phyloP scores from a whole-genome alignment of 345 rosid species.

The Populus nigra region DNA sequence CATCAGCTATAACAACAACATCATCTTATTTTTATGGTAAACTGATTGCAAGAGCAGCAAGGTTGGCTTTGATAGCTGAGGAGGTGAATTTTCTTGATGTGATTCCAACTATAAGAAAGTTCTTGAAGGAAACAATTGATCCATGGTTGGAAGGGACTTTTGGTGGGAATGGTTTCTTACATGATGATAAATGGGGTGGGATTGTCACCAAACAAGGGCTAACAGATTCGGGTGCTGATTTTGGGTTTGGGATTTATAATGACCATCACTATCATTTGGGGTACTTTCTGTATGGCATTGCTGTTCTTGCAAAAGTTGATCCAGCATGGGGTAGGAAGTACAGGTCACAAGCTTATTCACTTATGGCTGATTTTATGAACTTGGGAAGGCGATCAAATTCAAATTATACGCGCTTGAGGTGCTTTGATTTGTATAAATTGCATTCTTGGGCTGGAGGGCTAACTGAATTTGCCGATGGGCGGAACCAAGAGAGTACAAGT shows the following conservation, averaged over 20 bases:
- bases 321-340: constrained; percentile 83
- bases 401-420: constrained; percentile 66
- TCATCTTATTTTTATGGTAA: constrained; percentile 85
- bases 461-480: constrained; percentile 78
- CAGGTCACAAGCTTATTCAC: constrained; percentile 70
- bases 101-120: constrained; percentile 57
- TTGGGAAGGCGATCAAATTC: constrained; percentile 52
- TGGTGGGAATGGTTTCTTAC: constrained; percentile 65
- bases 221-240: constrained; percentile 66
- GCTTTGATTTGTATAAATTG: constrained; percentile 82
- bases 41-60: constrained; percentile 79
- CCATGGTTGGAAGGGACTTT: constrained; percentile 90
- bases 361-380: constrained; percentile 82
- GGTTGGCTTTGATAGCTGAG: constrained; percentile 85
- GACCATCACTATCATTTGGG: constrained; percentile 89
- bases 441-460: constrained; percentile 98
- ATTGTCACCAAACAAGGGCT: constrained; percentile 69
- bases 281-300: constrained; percentile 81
- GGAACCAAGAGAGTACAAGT: constrained; percentile 90
- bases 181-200: constrained; percentile 89
- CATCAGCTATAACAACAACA: constrained; percentile 44
- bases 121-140: constrained; percentile 67
- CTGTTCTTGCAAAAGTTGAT: constrained; percentile 81
- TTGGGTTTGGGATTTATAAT: constrained; percentile 76
- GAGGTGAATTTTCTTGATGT: constrained; percentile 66